Evolutionary conservation across 495 filamentous ascomycete genomes (phyloP), one percentile per base, ranked within the genome.

Genomic region (Daldinia concentrica): DNA sequence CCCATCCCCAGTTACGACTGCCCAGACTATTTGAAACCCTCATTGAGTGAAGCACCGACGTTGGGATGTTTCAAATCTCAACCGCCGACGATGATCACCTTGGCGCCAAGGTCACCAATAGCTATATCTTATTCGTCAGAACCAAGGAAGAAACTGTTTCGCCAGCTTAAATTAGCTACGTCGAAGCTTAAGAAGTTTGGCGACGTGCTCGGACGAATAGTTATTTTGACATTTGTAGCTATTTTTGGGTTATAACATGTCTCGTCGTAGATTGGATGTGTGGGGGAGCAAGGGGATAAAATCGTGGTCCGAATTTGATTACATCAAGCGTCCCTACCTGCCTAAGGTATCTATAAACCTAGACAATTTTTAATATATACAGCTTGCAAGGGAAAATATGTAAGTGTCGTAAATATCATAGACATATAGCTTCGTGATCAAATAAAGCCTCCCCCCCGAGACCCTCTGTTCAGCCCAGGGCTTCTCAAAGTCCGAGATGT

Each of bases 61-160:
- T 45, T 51, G 57, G 6, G 39, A 64, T 50, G 70, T 73, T 73
- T 73, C 70, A 73, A 65, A 11, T 39, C 51, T 58, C 60, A 58
- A 58, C 61, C 19, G 14, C 57, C 19, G 29, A 45, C 41, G 65
- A 32, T 62, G 64, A 68, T 69, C 61, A 48, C 24, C 70, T 73
- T 73, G 70, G 70, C 70, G 70, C 70, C 70, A 68, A 73, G 70
- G 19, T 62, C 43, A 19, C 11, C 32, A 32, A 55, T 30, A 12
- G 30, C 19, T 39, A 51, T 27, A 27, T 52, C 17, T 36, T 22
- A 65, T 73, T 69, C 60, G 56, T 37, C 11, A 12, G 29, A 62
- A 65, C 26, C 54, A 64, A 52, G 27, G n/a, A 58, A 29, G 55
- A 64, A 29, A 4, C n/a, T 37, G 61, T 58, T 68, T 73, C 50